A percentile compares a stretch with the other conserved stretches of the same genome.
Conservation (phyloP, 192 early-diverging fungal genomes). For the Obelidium mucronatum region DNA sequence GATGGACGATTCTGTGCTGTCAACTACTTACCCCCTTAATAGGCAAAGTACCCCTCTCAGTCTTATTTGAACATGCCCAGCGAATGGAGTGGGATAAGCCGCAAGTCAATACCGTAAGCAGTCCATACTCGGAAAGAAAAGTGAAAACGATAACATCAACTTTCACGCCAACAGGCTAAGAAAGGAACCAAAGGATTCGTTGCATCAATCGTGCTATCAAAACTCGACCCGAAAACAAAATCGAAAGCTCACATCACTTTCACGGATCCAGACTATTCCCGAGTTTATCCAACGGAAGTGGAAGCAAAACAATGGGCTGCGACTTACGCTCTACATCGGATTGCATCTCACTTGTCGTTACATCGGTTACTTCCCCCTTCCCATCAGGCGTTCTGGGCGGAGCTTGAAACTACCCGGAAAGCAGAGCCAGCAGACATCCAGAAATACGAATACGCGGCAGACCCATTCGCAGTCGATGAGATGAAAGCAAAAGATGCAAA, state of each 20-base stretch:
- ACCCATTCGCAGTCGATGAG: conserved; percentile 73
- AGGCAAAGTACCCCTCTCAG: conserved; percentile 81
- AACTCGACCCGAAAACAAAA: conserved; percentile 64
- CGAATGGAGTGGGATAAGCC: conserved; percentile 78
- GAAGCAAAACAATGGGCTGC: conserved; percentile 69
- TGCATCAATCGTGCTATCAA: conserved; percentile 57
- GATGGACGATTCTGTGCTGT: neutral
- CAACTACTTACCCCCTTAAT: conserved; percentile 25
- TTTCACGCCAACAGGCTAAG: conserved; percentile 7
- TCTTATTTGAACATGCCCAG: conserved; percentile 84
- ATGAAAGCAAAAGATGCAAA: conserved; percentile 47
- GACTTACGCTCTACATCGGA: conserved; percentile 78
- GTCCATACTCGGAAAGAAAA: neutral
- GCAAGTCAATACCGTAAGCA: conserved; percentile 59
- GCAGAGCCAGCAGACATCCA: conserved; percentile 38
- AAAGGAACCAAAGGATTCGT: conserved; percentile 24
- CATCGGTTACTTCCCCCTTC: conserved; percentile 77
- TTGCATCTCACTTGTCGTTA: conserved; percentile 72
- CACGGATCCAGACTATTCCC: neutral
- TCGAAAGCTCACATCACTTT: conserved; percentile 59
- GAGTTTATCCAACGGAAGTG: conserved; percentile 53
- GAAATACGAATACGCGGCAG: conserved; percentile 69
- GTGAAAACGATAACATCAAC: neutral
- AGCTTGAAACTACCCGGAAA: conserved; percentile 63
- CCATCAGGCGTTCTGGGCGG: conserved; percentile 74